Percentiles rank a stretch among this genome's conserved stretches.
Conservation (phyloP, 768 basidiomycete species). For the Tephrocybe sp. region DNA sequence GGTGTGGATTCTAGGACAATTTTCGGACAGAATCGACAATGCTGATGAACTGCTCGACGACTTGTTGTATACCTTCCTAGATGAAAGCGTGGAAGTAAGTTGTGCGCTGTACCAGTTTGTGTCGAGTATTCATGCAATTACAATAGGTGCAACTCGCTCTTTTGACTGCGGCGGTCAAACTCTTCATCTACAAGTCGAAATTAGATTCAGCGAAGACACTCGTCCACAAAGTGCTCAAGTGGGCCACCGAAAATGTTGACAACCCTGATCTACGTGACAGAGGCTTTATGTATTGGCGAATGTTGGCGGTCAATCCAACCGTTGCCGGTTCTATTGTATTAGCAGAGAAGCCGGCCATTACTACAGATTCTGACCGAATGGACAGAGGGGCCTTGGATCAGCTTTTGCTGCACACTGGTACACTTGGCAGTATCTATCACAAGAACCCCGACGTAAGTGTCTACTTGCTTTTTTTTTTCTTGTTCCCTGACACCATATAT, state of each 20-base stretch:
- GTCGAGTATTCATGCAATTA: neutral
- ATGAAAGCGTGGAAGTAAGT: conserved; percentile 89
- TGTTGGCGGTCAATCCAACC: conserved; percentile 89
- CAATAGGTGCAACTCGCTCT: conserved; percentile 91
- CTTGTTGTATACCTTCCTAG: conserved; percentile 82
- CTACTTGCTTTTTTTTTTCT: neutral
- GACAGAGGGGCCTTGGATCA: conserved; percentile 96
- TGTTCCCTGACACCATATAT: conserved; percentile 4
- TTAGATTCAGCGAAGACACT: conserved; percentile 86
- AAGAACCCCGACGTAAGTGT: conserved; percentile 86
- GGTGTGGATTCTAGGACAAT: conserved; percentile 98
- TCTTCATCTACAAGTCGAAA: conserved; percentile 88
- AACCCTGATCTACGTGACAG: conserved; percentile 97
- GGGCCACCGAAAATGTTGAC: conserved; percentile 96
- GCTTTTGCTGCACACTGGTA: conserved; percentile 89
- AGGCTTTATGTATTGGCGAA: conserved; percentile 99
- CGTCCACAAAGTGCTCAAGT: conserved; percentile 93
- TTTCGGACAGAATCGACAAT: conserved; percentile 93
- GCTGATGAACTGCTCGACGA: conserved; percentile 95
- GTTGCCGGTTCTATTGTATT: conserved; percentile 90
- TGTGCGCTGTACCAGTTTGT: neutral
- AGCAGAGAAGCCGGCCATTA: conserved; percentile 92
- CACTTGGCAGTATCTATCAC: conserved; percentile 94
- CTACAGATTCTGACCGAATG: conserved; percentile 98
- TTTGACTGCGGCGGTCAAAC: conserved; percentile 91